A percentile compares a stretch with the other conserved stretches of the same genome.
phyloP scores from a whole-genome alignment of 768 basidiomycete genomes.

The Hypholoma sublateritium region DNA sequence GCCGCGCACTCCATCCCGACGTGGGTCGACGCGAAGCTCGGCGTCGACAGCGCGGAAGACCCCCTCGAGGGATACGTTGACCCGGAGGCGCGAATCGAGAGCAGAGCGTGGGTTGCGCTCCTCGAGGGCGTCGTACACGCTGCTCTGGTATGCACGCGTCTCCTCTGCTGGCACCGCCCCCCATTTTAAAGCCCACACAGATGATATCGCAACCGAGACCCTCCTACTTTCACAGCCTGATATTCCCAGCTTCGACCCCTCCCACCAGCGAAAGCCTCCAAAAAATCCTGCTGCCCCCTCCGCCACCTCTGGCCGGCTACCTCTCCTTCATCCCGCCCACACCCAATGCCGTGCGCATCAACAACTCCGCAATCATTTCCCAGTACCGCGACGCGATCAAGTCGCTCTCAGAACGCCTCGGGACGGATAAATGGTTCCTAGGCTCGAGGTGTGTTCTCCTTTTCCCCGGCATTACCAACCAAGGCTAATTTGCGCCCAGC shows the following conservation, averaged over 20 bases:
- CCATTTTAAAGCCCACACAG: constrained; percentile 28
- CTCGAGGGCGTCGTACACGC: constrained; percentile 78
- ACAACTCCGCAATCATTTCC: constrained; percentile 46
- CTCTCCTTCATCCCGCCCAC: constrained; percentile 54
- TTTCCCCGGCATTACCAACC: neutral
- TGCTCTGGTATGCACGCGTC: constrained; percentile 52
- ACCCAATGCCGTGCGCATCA: constrained; percentile 55
- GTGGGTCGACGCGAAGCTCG: constrained; percentile 65
- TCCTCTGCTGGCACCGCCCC: constrained; percentile 3
- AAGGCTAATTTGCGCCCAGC: constrained; percentile 33
- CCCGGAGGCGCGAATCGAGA: constrained; percentile 63
- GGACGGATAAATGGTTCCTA: constrained; percentile 80
- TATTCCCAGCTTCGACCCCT: constrained; percentile 35
- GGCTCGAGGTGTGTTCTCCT: constrained; percentile 53
- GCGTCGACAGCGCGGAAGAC: constrained; percentile 33
- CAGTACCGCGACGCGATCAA: constrained; percentile 72
- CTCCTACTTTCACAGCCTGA: constrained; percentile 40
- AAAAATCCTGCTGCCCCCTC: constrained; percentile 60
- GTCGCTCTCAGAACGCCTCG: constrained; percentile 73
- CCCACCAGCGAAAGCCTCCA: constrained; percentile 36
- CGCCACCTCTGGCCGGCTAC: constrained; percentile 70
- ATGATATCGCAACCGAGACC: constrained; percentile 47
- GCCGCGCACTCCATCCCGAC: constrained; percentile 67
- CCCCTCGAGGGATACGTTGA: constrained; percentile 69
- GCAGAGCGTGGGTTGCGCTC: constrained; percentile 79